Percentiles rank a stretch among this genome's conserved stretches.
phyloP scores from a whole-genome alignment of 2,329 filamentous ascomycete genomes.

The Nemania bipapillata region DNA sequence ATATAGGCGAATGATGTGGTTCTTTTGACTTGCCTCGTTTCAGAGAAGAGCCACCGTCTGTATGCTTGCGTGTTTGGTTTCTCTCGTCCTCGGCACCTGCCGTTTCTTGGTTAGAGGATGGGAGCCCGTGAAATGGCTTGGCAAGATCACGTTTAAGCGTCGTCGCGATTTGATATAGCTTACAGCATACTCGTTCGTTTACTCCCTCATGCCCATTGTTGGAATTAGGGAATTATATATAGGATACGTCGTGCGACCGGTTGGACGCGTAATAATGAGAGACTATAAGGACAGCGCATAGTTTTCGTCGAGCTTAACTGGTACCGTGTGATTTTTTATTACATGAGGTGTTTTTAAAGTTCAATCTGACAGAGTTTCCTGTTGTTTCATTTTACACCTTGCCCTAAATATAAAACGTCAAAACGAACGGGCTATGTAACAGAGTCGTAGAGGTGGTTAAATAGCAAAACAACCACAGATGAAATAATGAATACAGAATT shows the following conservation, averaged over 20 bases:
- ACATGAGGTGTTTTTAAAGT: too few species aligned
- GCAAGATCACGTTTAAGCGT: conserved; percentile 4
- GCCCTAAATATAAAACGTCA: too few species aligned
- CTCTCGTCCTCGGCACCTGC: not conserved
- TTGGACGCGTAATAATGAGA: not conserved
- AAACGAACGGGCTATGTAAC: too few species aligned
- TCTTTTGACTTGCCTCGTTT: conserved; percentile 20
- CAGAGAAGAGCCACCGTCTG: not conserved
- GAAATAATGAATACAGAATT: too few species aligned
- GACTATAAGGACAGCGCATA: not conserved
- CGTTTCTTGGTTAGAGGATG: conserved; percentile 1
- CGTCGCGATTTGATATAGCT: not conserved
- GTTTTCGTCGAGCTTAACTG: not conserved
- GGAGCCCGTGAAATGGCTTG: conserved; percentile 1
- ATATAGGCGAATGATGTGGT: conserved; percentile 43
- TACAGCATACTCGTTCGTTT: conserved; percentile 3
- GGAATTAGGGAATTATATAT: not conserved
- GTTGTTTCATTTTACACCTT: too few species aligned
- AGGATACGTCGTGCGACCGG: not conserved
- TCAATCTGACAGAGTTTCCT: too few species aligned
- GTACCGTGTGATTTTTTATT: not conserved
- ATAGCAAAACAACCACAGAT: too few species aligned
- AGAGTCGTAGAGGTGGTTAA: too few species aligned
- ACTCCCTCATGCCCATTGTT: not conserved
- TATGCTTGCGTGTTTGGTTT: conserved; percentile 23